phyloP scores from a whole-genome alignment of 306 rosid genomes.

The Dalbergia cultrata region DNA sequence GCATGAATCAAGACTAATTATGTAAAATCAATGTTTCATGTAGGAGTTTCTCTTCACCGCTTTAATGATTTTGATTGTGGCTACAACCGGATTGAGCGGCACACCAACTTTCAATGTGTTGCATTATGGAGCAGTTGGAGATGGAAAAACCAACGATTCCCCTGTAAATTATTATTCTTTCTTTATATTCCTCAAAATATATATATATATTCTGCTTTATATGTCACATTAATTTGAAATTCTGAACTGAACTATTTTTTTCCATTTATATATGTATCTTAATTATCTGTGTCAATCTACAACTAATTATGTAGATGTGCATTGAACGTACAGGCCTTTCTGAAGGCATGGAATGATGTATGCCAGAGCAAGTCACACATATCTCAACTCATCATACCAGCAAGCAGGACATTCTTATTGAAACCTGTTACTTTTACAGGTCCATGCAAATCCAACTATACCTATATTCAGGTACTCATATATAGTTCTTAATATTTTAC shows the following conservation, averaged over 20 bases:
- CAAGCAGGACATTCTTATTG: constrained; percentile 50
- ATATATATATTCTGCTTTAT: not conserved
- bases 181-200: not conserved
- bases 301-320: constrained; percentile 2
- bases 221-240: not conserved
- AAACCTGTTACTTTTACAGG: constrained; percentile 52
- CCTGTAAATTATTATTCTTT: constrained; percentile 32
- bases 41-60: constrained; percentile 45
- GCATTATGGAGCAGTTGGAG: constrained; percentile 63
- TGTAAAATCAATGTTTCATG: constrained; percentile 20
- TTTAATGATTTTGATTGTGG: constrained; percentile 42
- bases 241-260: not conserved
- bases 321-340: constrained; percentile 52
- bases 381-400: constrained; percentile 48
- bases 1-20: not conserved
- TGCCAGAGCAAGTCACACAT: constrained; percentile 44
- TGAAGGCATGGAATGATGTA: constrained; percentile 54
- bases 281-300: not conserved
- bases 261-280: no score
- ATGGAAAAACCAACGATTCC: constrained; percentile 60
- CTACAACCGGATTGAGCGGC: constrained; percentile 48
- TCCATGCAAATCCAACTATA: constrained; percentile 57
- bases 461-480: constrained; percentile 48
- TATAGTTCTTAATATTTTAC: not conserved
- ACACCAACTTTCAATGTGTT: constrained; percentile 56